Base-by-base conservation (phyloP, 768 basidiomycete species). In the Lactarius trivialis region DNA sequence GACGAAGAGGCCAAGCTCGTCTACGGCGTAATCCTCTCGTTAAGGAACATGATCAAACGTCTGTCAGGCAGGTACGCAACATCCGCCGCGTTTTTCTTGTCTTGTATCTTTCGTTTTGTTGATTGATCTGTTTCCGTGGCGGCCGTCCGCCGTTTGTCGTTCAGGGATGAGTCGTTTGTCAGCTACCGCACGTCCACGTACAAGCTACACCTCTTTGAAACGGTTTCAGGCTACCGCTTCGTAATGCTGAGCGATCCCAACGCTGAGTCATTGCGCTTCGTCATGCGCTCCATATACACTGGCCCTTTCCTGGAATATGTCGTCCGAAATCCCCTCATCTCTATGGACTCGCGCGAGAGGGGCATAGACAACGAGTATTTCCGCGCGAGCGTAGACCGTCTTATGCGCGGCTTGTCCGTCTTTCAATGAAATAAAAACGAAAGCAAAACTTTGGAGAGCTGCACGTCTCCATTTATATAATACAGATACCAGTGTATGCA, bases 1-100 rank as follows among this genome's bases (percentile, higher is more conserved):
- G 97, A 99, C 70, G 97, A 99, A 73, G 96, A 99, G 73, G 88
- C 88, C 1, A 99, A 99, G 72, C 81, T 99, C 64, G 95, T 99
- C 0, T 99, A 98, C 72, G 97, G 97, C 60, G 91, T 99, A 58
- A 80, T 98, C 15, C 78, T 98, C 48, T 94, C 92, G 7, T 71
- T 99, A 68, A 77, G 93, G 58, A 94, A 93, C 73, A 96, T 98
- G 94, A 79, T 96, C 71, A 96, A 86, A 79, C 98, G 97, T 73
- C 74, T 99, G 11, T 90, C 95, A 14, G 86, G 89, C 68, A 81
- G 86, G 96, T 94, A 66, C 43, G 77, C 68, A 36, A 30, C 12
- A 24, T 26, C 33, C 7, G 17, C 11, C 17, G 1, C 37, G 14
- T 15, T 43, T 7, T 26, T n/a, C 6, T 30, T 30, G 19, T 34